Base-by-base conservation (phyloP, 192 early-diverging fungal genomes). In the Backusella liffmaniae region DNA sequence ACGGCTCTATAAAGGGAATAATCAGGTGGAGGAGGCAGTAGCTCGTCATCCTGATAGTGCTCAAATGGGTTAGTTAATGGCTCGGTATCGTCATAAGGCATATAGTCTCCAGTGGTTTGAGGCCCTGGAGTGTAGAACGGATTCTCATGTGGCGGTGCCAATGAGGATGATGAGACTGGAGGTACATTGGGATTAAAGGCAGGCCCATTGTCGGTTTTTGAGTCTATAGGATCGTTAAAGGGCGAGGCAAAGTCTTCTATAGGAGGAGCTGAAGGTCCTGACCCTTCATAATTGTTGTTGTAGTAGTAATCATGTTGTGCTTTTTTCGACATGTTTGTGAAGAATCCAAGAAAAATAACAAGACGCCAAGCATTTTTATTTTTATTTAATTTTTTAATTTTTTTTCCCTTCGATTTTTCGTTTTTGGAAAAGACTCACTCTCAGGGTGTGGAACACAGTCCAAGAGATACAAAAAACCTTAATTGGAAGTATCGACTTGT, bases 1-100 rank as follows among this genome's bases (percentile, higher is more conserved):
- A 37, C 66, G 4, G 82, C 82, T 56, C 66, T 62, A 46, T 83
- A 83, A 16, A 77, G 36, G 39, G 76, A 67, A 46, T 80, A 83
- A 18, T 66, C 30, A 23, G 82, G 82, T 7, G 82, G 82, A 3
- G 76, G 51, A n/a, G 76, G 73, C 12, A 70, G 65, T 62, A 62
- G 56, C 56, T 62, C 56, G n/a, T 62, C 56, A 62, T 62, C 56
- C 21, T 49, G 46, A 49, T 49, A 49, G 5, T 49, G 46, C 16
- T 49, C 46, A 49, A 49, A 49, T n/a, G 46, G 46, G 18, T 49
- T 49, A 0, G 46, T 49, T n/a, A 49, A 49, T 49, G 46, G 46
- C 16, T 62, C 56, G 23, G 21, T 13, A 26, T 62, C 53, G 53
- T 56, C 56, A 62, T 62, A 29, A 29, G 56, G 26, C 8, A 62